Base-by-base conservation (phyloP, 768 basidiomycete species). In the Tulasnella sp. region DNA sequence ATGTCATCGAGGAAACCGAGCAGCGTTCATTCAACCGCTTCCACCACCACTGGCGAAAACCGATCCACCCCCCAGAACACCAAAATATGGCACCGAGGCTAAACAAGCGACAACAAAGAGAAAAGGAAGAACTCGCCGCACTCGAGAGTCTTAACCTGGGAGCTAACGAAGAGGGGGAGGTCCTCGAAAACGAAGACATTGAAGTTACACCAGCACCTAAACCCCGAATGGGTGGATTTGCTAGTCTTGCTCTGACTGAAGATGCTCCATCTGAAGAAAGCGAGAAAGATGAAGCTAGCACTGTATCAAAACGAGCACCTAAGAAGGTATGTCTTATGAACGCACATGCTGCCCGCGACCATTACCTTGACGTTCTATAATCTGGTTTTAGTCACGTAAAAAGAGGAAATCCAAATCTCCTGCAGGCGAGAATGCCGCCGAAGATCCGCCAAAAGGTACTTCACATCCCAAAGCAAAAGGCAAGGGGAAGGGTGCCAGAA, bases 51-150 rank as follows among this genome's bases (percentile, higher is more conserved):
- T 5, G n/a, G n/a, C n/a, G n/a, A n/a, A n/a, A n/a, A n/a, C n/a
- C n/a, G n/a, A n/a, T n/a, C 48, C 48, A 49, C 23, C 48, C 7
- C 23, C 17, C 48, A 27, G 9, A 17, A 11, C 9, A 7, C 9
- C 39, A 6, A 19, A 41, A 2, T 49, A 46, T 57, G 59, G 31
- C 55, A n/a, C 39, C 52, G 8, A 55, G 70, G 34, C 59, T 70
- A n/a, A 92, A 80, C 69, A 93, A 89, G 69, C 76, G 91, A 46
- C 89, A 91, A 68, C 86, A 92, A 65, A 73, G 90, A 43, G 87
- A 90, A 64, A 75, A 81, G 21, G 87, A 91, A 59, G 87, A 93
- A 62, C 77, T 93, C 1, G 74, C 79, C 34, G 76, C 78, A 1
- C 74, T 73, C 1, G 59, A 51, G 23, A 36, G 35, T 34, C 37